A percentile compares a stretch with the other conserved stretches of the same genome.
Conservation (phyloP, 2,329 filamentous ascomycete species). For the Pyricularia pennisetigena region DNA sequence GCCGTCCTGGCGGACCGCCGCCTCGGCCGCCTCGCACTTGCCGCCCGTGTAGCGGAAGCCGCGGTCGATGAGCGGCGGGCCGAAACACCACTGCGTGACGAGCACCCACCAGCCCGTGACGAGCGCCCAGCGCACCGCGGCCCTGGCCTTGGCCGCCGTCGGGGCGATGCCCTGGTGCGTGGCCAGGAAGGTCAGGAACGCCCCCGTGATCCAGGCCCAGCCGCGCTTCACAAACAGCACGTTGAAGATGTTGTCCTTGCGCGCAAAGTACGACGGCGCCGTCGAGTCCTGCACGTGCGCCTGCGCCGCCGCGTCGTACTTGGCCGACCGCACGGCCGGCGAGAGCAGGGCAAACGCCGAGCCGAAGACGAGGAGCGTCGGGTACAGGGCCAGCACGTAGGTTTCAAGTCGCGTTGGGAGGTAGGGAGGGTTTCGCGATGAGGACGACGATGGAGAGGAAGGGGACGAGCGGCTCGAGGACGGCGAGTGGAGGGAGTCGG, state of each 20-base stretch:
- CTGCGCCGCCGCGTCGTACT: slow-evolving; percentile 53
- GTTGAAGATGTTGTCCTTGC: slow-evolving; percentile 90
- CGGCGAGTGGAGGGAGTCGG: not conserved
- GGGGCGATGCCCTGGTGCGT: slow-evolving; percentile 49
- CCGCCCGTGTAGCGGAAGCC: slow-evolving; percentile 85
- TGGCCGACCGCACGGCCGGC: slow-evolving; percentile 53
- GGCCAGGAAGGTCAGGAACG: slow-evolving; percentile 60
- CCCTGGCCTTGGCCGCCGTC: slow-evolving; percentile 31
- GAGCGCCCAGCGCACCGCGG: slow-evolving; percentile 51
- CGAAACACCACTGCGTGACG: slow-evolving; percentile 96
- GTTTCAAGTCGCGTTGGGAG: slow-evolving; percentile 62
- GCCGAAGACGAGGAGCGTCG: slow-evolving; percentile 67
- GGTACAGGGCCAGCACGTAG: slow-evolving; percentile 60
- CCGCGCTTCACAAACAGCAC: slow-evolving; percentile 88
- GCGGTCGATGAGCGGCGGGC: slow-evolving; percentile 80
- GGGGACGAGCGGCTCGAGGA: slow-evolving; percentile 8
- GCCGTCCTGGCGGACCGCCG: slow-evolving; percentile 34
- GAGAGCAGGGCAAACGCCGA: slow-evolving; percentile 72
- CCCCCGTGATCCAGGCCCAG: slow-evolving; percentile 81
- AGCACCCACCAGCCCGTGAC: slow-evolving; percentile 74
- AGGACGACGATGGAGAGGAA: slow-evolving; percentile 16
- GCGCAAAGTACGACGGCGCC: slow-evolving; percentile 81
- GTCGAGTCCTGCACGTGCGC: slow-evolving; percentile 44
- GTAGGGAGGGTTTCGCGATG: slow-evolving; percentile 37
- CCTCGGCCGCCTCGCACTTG: slow-evolving; percentile 55